Percentiles rank a stretch among this genome's conserved stretches.
Conservation (phyloP, 176 grass and related monocot genomes). For the Eleusine indica region DNA sequence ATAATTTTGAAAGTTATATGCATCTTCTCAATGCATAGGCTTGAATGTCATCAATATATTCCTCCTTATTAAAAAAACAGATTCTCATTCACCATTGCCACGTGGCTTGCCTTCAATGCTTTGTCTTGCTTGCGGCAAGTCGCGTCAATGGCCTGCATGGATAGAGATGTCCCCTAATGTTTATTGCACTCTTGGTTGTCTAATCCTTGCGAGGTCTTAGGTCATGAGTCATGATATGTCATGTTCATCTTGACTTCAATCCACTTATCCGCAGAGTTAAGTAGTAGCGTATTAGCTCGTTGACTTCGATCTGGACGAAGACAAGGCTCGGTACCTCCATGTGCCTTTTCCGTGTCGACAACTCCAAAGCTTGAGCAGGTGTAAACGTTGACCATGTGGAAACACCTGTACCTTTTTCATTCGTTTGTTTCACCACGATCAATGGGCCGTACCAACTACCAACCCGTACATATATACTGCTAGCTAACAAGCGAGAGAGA, state of each 20-base stretch:
- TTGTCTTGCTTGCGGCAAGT: not conserved
- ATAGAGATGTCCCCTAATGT: conserved; percentile 10
- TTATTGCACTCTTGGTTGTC: not conserved
- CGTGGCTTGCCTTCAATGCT: not conserved
- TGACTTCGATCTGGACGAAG: not conserved
- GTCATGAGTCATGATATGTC: not conserved
- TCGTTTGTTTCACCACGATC: not conserved
- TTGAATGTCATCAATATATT: no score
- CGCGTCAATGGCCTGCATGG: conserved; percentile 5
- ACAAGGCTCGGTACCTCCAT: not conserved
- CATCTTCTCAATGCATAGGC: no score
- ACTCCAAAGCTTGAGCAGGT: not conserved
- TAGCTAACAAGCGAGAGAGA: not conserved
- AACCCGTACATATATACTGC: not conserved
- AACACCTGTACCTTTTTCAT: not conserved
- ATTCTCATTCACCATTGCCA: not conserved
- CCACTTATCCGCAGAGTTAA: not conserved
- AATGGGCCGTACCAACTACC: not conserved
- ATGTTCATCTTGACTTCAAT: not conserved
- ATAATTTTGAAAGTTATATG: no score
- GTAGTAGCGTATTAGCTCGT: not conserved
- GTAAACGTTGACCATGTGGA: conserved; percentile 9
- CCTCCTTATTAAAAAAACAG: no score
- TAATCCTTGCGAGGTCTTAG: not conserved
- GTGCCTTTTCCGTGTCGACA: not conserved